phyloP scores from a whole-genome alignment of 2,329 filamentous ascomycete species.

The Neofusicoccum laricinum region DNA sequence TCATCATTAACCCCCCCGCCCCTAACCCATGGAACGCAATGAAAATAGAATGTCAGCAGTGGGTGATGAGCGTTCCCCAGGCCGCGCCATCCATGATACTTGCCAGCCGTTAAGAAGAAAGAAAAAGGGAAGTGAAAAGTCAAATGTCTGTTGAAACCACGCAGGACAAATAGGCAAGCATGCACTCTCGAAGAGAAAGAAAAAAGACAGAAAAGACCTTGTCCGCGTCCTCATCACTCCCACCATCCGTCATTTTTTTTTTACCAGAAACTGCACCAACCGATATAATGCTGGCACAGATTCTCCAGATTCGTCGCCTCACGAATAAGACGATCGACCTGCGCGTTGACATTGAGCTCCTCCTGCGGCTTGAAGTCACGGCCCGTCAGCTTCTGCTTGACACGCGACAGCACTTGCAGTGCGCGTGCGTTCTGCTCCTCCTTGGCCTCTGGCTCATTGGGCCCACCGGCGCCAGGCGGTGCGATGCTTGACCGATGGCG shows the following conservation, averaged over 20 bases:
- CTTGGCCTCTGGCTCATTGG: slow-evolving; percentile 41
- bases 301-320: slow-evolving; percentile 98
- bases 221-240: not conserved
- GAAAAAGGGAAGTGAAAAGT: not conserved
- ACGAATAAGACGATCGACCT: slow-evolving; percentile 91
- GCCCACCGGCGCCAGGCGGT: slow-evolving; percentile 28
- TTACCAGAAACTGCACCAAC: slow-evolving; percentile 98
- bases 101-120: not conserved
- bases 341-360: slow-evolving; percentile 78
- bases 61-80: not conserved
- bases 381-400: slow-evolving; percentile 94
- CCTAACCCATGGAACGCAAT: not conserved
- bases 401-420: slow-evolving; percentile 83
- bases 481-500: slow-evolving; percentile 36
- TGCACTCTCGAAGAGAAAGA: not conserved
- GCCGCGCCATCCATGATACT: not conserved
- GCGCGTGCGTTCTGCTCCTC: slow-evolving; percentile 94
- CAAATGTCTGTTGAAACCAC: not conserved
- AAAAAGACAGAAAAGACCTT: not conserved
- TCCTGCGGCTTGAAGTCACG: slow-evolving; percentile 84
- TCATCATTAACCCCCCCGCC: not conserved
- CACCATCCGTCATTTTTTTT: not conserved
- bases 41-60: not conserved
- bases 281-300: slow-evolving; percentile 97
- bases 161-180: not conserved